Base-by-base conservation (phyloP, 2,329 filamentous ascomycete genomes). In the Ophiosphaerella narmari region DNA sequence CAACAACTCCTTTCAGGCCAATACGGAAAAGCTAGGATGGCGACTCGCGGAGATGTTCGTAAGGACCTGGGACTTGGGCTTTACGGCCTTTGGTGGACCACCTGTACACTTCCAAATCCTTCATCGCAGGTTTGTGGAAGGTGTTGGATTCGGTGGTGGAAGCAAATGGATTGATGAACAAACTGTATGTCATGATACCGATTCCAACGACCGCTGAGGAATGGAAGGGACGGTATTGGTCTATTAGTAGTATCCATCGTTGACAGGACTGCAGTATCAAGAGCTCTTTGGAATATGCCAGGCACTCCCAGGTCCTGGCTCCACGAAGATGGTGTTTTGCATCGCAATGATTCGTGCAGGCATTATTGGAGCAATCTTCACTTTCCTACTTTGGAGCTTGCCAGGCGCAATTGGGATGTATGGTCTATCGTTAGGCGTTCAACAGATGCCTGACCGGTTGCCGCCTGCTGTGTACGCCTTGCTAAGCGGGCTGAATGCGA, bases 241-340 rank as follows among this genome's bases (percentile, higher is more conserved):
- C 18, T 21, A 21, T 21, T 21, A 5, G 18, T 4, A 21, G 18
- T 21, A 21, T 5, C 2, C 18, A 21, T 21, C 18, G 4, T 21
- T 5, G 4, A 21, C 18, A 4, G 18, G 18, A 21, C 3, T 21
- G 18, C 18, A 87, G 84, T 90, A 86, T 68, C 85, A 88, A 67
- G 87, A 90, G 62, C 78, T 90, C 0, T 90, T 90, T 68, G 86
- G 84, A 23, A 73, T 90, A 39, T 83, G 80, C n/a, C 87, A 90
- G 71, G 84, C 84, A 1, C 76, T 90, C 2, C 85, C 84, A 0
- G 87, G 87, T 0, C 88, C 87, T 0, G 87, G 60, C 0, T 87
- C 83, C 54, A 90, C 87, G 1, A 90, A 90, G 65, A 87, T 90
- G 82, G 66, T 84, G 0, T 90, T 88, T 52, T 87, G 82, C 52